Evolutionary conservation across 176 grass and related monocot genomes (phyloP).

Genomic region (Calamus simplicifolius): DNA sequence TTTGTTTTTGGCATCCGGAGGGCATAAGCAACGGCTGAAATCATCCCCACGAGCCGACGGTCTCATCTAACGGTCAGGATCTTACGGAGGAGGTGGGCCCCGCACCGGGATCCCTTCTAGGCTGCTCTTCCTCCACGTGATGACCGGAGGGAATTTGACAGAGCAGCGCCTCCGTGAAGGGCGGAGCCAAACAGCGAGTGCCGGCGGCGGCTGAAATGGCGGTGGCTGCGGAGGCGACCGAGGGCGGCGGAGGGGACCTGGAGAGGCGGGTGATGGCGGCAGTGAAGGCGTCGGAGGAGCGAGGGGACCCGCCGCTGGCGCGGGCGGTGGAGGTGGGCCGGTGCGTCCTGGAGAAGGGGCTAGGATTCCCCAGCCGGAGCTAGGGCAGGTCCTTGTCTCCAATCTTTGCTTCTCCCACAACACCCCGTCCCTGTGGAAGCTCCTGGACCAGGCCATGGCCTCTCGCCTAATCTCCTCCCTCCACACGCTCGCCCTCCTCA

Average conservation of each 20-base stretch:
- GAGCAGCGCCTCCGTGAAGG: constrained; percentile 17
- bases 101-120: no score
- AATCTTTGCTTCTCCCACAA: constrained; percentile 90
- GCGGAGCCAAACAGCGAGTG: background rate
- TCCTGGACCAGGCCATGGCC: constrained; percentile 69
- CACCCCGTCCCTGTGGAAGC: constrained; percentile 88
- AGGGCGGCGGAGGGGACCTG: constrained; percentile 18
- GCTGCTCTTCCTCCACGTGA: no score
- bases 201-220: constrained; percentile 10
- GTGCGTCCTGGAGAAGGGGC: constrained; percentile 42
- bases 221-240: background rate
- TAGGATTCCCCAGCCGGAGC: constrained; percentile 52
- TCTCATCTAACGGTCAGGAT: no score
- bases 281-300: constrained; percentile 67
- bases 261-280: constrained; percentile 70
- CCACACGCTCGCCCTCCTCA: constrained; percentile 89
- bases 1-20: no score
- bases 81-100: no score
- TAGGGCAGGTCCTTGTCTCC: constrained; percentile 76
- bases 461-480: constrained; percentile 60
- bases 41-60: no score
- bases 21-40: no score
- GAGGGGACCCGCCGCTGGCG: constrained; percentile 9
- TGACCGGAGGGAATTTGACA: background rate
- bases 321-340: constrained; percentile 44